Percentiles rank a stretch among this genome's conserved stretches.
Conservation (phyloP, 768 basidiomycete species). For the Serendipita sp. region DNA sequence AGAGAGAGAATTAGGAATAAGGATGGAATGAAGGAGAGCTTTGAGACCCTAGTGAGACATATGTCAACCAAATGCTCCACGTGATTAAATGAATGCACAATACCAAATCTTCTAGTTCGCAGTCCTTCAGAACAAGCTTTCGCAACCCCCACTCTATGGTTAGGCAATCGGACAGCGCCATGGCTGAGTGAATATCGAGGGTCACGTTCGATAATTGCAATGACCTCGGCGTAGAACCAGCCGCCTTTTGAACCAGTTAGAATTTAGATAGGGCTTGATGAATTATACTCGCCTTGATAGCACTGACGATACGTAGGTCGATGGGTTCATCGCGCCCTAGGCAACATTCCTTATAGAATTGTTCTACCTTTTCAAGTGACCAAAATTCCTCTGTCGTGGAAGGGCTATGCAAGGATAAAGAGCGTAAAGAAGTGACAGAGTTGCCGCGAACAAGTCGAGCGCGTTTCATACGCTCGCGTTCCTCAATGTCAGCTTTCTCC, state of each 20-base stretch:
- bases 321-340: conserved; percentile 48
- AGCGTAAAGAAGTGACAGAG: conserved; percentile 17
- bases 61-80: conserved; percentile 2
- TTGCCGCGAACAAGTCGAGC: conserved; percentile 46
- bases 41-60: conserved; percentile 47
- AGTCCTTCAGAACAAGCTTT: conserved; percentile 72
- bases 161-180: conserved; percentile 79
- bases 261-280: neutral
- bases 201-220: conserved; percentile 71
- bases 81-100: conserved; percentile 13
- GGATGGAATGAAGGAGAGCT: conserved; percentile 74
- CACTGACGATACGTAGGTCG: neutral
- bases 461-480: conserved; percentile 53
- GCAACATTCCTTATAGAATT: conserved; percentile 79
- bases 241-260: conserved; percentile 29
- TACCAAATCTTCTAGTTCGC: conserved; percentile 73
- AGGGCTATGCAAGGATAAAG: conserved; percentile 8
- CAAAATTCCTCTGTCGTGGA: conserved; percentile 52
- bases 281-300: neutral
- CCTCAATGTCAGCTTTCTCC: conserved; percentile 68
- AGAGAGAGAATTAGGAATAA: conserved; percentile 66
- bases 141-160: conserved; percentile 85
- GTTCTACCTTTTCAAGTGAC: conserved; percentile 68
- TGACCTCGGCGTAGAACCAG: conserved; percentile 42
- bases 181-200: conserved; percentile 50